These are phyloP conservation scores for Triticum aestivum DNA, from an alignment of 176 grass and related monocot species.

Conservation along the genomic window DNA sequence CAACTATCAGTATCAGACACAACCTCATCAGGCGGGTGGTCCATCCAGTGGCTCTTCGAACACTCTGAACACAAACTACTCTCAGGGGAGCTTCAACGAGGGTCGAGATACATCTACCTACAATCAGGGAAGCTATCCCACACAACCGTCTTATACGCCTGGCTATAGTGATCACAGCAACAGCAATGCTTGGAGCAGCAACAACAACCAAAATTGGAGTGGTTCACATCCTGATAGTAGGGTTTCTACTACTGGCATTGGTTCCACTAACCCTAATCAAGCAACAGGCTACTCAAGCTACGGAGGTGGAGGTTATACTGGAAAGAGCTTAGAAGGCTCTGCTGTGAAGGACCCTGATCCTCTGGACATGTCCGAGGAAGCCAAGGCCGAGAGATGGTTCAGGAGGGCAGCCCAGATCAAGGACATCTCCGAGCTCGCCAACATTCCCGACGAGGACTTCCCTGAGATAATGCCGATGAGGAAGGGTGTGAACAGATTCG, in stretches of 20 bases:
- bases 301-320: conserved; percentile 32
- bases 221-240: conserved; percentile 26
- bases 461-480: conserved; percentile 99
- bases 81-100: conserved; percentile 23
- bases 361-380: conserved; percentile 98
- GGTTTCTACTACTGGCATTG: background rate
- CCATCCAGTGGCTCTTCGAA: background rate
- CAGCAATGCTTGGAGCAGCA: conserved; percentile 24
- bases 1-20: conserved; percentile 29
- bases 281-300: conserved; percentile 7
- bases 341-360: conserved; percentile 78
- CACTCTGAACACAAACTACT: conserved; percentile 16
- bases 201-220: conserved; percentile 6
- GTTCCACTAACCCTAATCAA: conserved; percentile 33
- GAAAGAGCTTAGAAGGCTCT: conserved; percentile 88
- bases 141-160: conserved; percentile 31
- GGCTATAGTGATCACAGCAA: conserved; percentile 23
- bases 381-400: conserved; percentile 97
- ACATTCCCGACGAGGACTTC: conserved; percentile 93
- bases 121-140: conserved; percentile 18
- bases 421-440: conserved; percentile 85
- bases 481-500: conserved; percentile 94
- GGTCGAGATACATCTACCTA: conserved; percentile 15
- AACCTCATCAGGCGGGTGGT: conserved; percentile 1
- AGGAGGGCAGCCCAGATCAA: conserved; percentile 91